Evolutionary conservation across 371 early-diverging fungal genomes (phyloP).

Genomic region (Phascolomyces articulosus): DNA sequence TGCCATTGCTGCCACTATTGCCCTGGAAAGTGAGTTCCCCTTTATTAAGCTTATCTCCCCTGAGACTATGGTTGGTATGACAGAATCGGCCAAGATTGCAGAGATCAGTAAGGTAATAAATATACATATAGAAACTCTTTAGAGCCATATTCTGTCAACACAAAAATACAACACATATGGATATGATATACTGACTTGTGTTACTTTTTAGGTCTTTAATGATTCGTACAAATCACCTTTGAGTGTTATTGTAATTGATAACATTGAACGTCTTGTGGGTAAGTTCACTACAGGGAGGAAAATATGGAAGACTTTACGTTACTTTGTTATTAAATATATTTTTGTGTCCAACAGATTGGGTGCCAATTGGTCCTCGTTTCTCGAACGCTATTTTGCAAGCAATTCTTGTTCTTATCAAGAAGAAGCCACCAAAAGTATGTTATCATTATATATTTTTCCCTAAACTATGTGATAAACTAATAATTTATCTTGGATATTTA

Average conservation of each 20-base stretch:
- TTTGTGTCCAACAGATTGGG: slow-evolving; percentile 77
- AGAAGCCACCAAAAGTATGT: slow-evolving; percentile 83
- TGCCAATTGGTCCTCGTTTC: slow-evolving; percentile 98
- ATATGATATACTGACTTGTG: background rate
- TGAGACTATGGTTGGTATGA: slow-evolving; percentile 96
- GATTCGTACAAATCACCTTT: slow-evolving; percentile 98
- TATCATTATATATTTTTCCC: background rate
- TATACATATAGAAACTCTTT: background rate
- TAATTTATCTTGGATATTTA: background rate
- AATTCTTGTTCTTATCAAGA: slow-evolving; percentile 89
- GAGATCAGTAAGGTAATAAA: slow-evolving; percentile 82
- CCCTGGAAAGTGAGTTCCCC: slow-evolving; percentile 94
- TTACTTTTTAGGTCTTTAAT: slow-evolving; percentile 68
- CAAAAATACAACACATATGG: background rate
- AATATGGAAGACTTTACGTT: background rate
- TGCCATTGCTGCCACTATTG: slow-evolving; percentile 96
- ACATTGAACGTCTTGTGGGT: slow-evolving; percentile 94
- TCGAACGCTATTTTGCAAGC: slow-evolving; percentile 97
- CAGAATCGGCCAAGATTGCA: slow-evolving; percentile 91
- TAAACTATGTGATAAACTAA: background rate
- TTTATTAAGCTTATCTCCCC: slow-evolving; percentile 99
- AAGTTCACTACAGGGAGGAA: slow-evolving; percentile 8
- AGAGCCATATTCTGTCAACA: no score
- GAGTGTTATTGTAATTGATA: slow-evolving; percentile 97
- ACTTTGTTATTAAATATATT: background rate